Evolutionary conservation across 2,329 filamentous ascomycete species (phyloP).

Genomic region (Pestalotiopsis sp.): DNA sequence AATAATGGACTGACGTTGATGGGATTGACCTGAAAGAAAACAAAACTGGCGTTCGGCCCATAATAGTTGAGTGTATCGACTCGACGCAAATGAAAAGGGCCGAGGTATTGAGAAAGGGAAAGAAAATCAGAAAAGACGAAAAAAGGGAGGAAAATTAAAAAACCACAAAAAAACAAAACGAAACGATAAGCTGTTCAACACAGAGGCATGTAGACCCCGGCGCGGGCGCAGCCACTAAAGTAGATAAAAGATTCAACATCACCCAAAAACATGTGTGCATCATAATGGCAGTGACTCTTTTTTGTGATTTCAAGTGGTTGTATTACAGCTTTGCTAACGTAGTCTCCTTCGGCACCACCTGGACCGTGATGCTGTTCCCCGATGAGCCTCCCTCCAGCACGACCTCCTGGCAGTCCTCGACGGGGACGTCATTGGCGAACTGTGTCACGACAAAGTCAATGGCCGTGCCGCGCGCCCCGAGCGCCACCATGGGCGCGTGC

Average conservation of each 20-base stretch:
- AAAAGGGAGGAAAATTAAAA: conserved; percentile 7
- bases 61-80: not conserved
- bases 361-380: conserved; percentile 27
- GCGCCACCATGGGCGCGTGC: conserved; percentile 93
- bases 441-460: conserved; percentile 91
- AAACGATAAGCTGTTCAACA: not conserved
- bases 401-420: conserved; percentile 89
- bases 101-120: too few species aligned
- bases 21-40: not conserved
- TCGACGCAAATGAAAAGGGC: not conserved
- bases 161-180: not conserved
- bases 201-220: not conserved
- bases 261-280: not conserved
- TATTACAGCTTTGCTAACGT: conserved; percentile 20
- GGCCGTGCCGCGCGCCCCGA: conserved; percentile 61
- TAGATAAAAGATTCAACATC: not conserved
- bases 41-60: not conserved
- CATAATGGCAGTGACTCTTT: not conserved
- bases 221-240: not conserved
- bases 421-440: conserved; percentile 78
- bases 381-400: conserved; percentile 35
- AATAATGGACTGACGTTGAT: not conserved
- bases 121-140: not conserved
- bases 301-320: not conserved
- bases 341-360: conserved; percentile 18